Base-by-base conservation (phyloP, 2,329 filamentous ascomycete genomes). In the Myriosclerotinia scirpicola region DNA sequence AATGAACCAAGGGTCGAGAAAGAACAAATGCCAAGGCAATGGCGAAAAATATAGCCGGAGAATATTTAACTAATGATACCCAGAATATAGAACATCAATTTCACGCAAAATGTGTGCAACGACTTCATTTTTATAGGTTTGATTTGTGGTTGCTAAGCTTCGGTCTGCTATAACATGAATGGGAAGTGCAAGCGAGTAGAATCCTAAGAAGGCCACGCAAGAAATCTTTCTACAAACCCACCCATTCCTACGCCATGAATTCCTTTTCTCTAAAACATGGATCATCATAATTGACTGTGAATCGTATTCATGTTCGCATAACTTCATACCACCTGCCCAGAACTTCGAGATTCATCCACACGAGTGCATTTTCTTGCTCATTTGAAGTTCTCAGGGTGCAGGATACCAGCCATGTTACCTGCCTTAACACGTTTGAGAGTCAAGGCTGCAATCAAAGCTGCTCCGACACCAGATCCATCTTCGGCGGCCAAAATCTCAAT, bases 401-500 rank as follows among this genome's bases (percentile, higher is more conserved):
- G 77, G 69, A 90, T 87, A 75, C 87, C 87, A 17, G 85, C 82
- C 77, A 87, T 69, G 74, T 88, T 89, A 64, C 87, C 87, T 61
- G 83, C 81, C 76, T 85, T 81, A 69, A 88, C 85, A 64, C 87
- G 80, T 83, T 89, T 85, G 70, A 89, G 78, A 17, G 87, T 90
- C 76, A 90, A 76, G 15, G 87, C 87, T 9, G 95, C 95, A 82
- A 99, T 98, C 69, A 99, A 81, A 5, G 95, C 95, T 54, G 94
- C 95, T 72, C 94, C 94, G n/a, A 98, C 95, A 85, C 94, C 95
- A 71, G 90, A 94, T 71, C 95, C 95, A 78, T 99, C 95, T 81
- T 99, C 95, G 69, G 95, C 93, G 56, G 93, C 90, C 71, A 94
- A 79, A 72, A 98, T 88, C 81, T 93, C 89, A 65, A 99, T 85